Evolutionary conservation across 768 basidiomycete species (phyloP).

Genomic region (Leccinum arenicola): DNA sequence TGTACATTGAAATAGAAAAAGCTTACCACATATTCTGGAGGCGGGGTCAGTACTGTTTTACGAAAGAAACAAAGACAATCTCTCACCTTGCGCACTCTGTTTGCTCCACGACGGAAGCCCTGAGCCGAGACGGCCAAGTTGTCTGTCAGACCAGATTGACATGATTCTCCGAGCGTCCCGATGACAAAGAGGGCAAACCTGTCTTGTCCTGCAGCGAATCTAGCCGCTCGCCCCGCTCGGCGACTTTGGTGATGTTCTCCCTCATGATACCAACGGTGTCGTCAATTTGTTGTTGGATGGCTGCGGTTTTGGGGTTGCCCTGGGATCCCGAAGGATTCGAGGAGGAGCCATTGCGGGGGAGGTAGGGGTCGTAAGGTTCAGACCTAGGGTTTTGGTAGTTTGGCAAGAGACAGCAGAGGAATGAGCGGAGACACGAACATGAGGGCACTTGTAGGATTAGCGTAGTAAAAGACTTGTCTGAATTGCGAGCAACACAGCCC

Average conservation of each 20-base stretch:
- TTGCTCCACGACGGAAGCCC: slow-evolving; percentile 96
- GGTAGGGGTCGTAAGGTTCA: slow-evolving; percentile 98
- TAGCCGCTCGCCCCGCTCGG: slow-evolving; percentile 91
- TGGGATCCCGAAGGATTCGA: slow-evolving; percentile 47
- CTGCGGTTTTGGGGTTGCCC: slow-evolving; percentile 81
- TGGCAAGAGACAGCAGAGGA: slow-evolving; percentile 6
- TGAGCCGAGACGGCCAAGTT: slow-evolving; percentile 98
- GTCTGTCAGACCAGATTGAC: slow-evolving; percentile 47
- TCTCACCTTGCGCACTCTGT: slow-evolving; percentile 90
- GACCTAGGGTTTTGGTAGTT: slow-evolving; percentile 57
- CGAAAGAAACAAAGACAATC: slow-evolving; percentile 1
- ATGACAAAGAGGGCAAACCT: slow-evolving; percentile 52
- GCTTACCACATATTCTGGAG: slow-evolving; percentile 87
- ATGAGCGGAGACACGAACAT: slow-evolving; percentile 26
- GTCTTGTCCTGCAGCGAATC: slow-evolving; percentile 98
- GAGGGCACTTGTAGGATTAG: neutral
- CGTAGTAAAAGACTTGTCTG: too few species aligned
- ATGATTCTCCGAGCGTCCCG: neutral
- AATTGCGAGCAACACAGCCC: neutral
- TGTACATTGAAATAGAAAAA: neutral
- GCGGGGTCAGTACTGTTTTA: slow-evolving; percentile 8
- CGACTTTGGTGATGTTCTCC: slow-evolving; percentile 95
- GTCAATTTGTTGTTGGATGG: slow-evolving; percentile 96
- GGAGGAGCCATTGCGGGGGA: slow-evolving; percentile 78
- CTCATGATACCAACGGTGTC: slow-evolving; percentile 97